Percentiles rank a stretch among this genome's conserved stretches.
Evolutionary conservation across 1,284 basidiomycete genomes (phyloP).

Genomic region (Trichosporon sp.): DNA sequence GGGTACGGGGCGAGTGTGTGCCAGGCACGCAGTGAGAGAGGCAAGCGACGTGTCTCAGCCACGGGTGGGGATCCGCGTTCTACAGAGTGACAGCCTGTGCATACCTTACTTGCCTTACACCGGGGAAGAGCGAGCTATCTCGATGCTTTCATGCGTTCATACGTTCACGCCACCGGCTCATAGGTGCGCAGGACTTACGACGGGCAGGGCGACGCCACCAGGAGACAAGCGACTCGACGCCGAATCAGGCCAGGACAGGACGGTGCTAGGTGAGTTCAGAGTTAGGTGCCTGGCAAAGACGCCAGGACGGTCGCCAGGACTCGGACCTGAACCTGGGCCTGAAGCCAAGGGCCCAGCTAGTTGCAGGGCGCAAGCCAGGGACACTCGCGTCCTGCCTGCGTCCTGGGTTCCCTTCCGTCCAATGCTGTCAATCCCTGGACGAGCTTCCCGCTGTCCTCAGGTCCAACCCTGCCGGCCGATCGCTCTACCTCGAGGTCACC

Average conservation of each 20-base stretch:
- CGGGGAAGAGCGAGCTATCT: neutral
- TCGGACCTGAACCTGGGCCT: neutral
- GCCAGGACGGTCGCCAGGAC: slow-evolving; percentile 11
- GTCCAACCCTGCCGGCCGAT: slow-evolving; percentile 18
- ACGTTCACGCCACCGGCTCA: neutral
- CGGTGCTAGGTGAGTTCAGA: neutral
- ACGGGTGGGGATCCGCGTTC: slow-evolving; percentile 22
- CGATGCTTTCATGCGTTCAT: too few relatives aligned
- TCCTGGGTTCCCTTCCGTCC: neutral
- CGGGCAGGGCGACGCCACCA: slow-evolving; percentile 4
- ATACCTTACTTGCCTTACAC: neutral
- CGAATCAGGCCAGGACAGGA: too few relatives aligned
- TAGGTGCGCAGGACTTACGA: neutral
- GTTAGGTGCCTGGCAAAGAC: neutral
- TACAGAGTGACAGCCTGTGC: slow-evolving; percentile 1
- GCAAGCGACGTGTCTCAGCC: slow-evolving; percentile 32
- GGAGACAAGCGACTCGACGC: neutral
- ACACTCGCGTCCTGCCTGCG: neutral
- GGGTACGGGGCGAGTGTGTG: neutral
- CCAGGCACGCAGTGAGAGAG: neutral
- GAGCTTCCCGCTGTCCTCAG: slow-evolving; percentile 15
- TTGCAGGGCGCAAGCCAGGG: neutral
- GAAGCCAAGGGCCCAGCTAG: neutral
- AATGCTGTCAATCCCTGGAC: neutral
- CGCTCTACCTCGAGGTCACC: slow-evolving; percentile 16